Evolutionary conservation across 2,329 filamentous ascomycete species (phyloP).

Genomic region (Nothophoma quercina): DNA sequence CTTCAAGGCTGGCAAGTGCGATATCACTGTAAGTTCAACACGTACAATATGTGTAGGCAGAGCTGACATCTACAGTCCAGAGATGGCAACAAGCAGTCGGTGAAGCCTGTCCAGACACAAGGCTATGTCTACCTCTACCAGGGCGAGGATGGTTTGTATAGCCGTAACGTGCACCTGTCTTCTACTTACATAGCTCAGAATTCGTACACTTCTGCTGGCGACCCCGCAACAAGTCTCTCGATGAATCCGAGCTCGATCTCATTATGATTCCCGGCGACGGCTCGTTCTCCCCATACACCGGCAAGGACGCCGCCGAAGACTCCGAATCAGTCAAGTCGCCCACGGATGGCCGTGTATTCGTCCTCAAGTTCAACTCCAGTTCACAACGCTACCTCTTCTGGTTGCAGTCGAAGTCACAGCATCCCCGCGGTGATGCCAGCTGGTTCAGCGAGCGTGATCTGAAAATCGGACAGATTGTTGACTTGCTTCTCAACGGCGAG

Average conservation of each 20-base stretch:
- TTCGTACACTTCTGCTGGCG: slow-evolving; percentile 98
- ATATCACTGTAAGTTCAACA: slow-evolving; percentile 72
- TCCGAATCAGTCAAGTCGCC: slow-evolving; percentile 68
- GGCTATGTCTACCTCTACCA: slow-evolving; percentile 93
- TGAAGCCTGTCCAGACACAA: slow-evolving; percentile 74
- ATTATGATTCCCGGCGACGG: slow-evolving; percentile 93
- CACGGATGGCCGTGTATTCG: slow-evolving; percentile 87
- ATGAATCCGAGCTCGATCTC: slow-evolving; percentile 82
- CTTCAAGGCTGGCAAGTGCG: slow-evolving; percentile 94
- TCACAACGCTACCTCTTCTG: slow-evolving; percentile 94
- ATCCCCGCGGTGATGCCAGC: slow-evolving; percentile 70
- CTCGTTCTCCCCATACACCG: slow-evolving; percentile 79
- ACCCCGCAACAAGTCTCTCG: slow-evolving; percentile 73
- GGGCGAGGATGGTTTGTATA: slow-evolving; percentile 74
- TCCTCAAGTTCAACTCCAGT: slow-evolving; percentile 91
- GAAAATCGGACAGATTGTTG: slow-evolving; percentile 87
- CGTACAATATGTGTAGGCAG: neutral
- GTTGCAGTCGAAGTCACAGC: slow-evolving; percentile 90
- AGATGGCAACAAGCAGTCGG: slow-evolving; percentile 57
- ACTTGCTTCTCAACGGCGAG: slow-evolving; percentile 84
- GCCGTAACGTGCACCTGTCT: neutral
- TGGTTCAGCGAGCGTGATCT: slow-evolving; percentile 86
- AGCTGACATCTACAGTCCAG: slow-evolving; percentile 34
- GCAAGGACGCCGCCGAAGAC: slow-evolving; percentile 60
- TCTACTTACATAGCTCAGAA: slow-evolving; percentile 59